These are phyloP conservation scores for Stachybotrys chartarum DNA, from an alignment of 2,329 filamentous ascomycete species.

Conservation along the genomic window DNA sequence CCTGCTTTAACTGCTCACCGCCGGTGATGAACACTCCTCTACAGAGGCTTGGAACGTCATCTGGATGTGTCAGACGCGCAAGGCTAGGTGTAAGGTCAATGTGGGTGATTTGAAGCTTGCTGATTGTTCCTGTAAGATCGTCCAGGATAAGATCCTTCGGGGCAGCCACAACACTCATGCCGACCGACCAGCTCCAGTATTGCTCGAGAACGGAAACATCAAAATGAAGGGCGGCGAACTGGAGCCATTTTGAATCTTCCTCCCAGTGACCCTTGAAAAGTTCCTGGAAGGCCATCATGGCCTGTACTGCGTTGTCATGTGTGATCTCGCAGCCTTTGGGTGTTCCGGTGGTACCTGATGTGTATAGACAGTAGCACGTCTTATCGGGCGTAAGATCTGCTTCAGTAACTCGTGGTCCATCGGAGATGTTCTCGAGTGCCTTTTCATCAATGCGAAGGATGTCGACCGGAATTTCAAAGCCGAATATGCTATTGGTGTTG, in stretches of 20 bases:
- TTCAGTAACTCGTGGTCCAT: constrained; percentile 4
- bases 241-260: constrained; percentile 68
- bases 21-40: constrained; percentile 89
- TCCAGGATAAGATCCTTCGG: constrained; percentile 80
- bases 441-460: constrained; percentile 25
- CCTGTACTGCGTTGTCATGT: constrained; percentile 82
- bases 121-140: constrained; percentile 69
- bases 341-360: constrained; percentile 77
- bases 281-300: constrained; percentile 77
- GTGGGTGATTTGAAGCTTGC: constrained; percentile 69
- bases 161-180: constrained; percentile 75
- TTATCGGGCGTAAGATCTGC: constrained; percentile 32
- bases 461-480: constrained; percentile 23
- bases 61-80: constrained; percentile 68
- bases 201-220: constrained; percentile 91
- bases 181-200: constrained; percentile 92
- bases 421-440: constrained; percentile 16
- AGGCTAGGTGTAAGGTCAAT: constrained; percentile 88
- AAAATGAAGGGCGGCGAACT: constrained; percentile 92
- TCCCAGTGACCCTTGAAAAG: constrained; percentile 74
- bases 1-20: constrained; percentile 80
- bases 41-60: constrained; percentile 73
- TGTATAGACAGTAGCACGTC: constrained; percentile 79
- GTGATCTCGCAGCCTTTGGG: constrained; percentile 86
- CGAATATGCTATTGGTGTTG: constrained; percentile 23